Conservation (phyloP, 1,284 basidiomycete genomes). For the Apiotrichum laibachii region DNA sequence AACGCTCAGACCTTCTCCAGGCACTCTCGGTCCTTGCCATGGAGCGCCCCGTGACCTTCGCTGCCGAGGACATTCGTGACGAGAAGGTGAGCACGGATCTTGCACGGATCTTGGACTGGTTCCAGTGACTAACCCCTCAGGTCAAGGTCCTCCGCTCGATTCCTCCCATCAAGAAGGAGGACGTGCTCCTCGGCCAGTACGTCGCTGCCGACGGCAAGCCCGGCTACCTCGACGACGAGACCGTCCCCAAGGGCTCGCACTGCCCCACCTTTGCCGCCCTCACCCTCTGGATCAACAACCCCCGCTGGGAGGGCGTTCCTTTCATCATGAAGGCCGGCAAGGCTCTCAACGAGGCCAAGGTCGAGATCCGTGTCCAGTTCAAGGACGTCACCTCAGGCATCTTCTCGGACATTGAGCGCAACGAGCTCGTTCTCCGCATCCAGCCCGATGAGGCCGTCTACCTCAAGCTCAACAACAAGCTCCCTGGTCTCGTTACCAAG, state of each 20-base stretch:
- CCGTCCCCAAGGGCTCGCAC: constrained; percentile 82
- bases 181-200: constrained; percentile 89
- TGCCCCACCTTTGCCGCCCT: constrained; percentile 91
- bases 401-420: constrained; percentile 89
- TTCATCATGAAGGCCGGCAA: constrained; percentile 97
- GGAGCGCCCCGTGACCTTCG: constrained; percentile 96
- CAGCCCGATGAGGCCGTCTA: constrained; percentile 93
- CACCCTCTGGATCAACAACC: constrained; percentile 86
- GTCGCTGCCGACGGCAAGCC: constrained; percentile 83
- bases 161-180: constrained; percentile 69
- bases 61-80: constrained; percentile 92
- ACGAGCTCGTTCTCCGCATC: constrained; percentile 92
- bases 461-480: constrained; percentile 91
- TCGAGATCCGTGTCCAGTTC: constrained; percentile 93
- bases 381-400: constrained; percentile 94
- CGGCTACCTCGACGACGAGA: constrained; percentile 93
- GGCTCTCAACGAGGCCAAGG: constrained; percentile 96
- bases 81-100: constrained; percentile 63
- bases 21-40: constrained; percentile 88
- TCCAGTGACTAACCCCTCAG: constrained; percentile 51
- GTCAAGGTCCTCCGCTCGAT: constrained; percentile 92
- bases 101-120: constrained; percentile 50
- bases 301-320: constrained; percentile 94
- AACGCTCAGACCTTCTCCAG: constrained; percentile 74
- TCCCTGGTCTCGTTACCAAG: constrained; percentile 81